phyloP scores from a whole-genome alignment of 495 filamentous ascomycete species.

The Chlorociboria aeruginascens region DNA sequence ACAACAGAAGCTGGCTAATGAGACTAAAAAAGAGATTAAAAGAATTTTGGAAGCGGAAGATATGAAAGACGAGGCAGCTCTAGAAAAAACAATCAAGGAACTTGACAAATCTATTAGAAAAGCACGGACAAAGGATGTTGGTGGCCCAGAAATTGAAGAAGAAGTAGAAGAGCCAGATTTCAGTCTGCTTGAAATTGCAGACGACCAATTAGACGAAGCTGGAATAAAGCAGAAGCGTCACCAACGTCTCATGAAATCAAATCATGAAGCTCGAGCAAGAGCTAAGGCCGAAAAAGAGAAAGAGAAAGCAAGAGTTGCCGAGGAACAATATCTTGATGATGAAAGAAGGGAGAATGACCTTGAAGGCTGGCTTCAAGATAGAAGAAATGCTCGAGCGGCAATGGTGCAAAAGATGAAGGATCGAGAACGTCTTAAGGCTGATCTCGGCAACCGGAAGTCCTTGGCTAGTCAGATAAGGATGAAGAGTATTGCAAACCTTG shows the following conservation, averaged over 20 bases:
- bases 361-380: constrained; percentile 75
- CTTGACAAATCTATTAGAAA: constrained; percentile 80
- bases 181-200: constrained; percentile 76
- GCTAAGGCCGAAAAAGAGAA: constrained; percentile 92
- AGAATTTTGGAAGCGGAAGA: constrained; percentile 81
- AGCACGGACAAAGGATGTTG: constrained; percentile 84
- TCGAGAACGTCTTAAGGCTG: constrained; percentile 78
- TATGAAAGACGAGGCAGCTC: constrained; percentile 72
- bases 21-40: constrained; percentile 77
- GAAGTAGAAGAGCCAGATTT: constrained; percentile 68
- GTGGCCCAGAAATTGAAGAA: constrained; percentile 67
- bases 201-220: constrained; percentile 88
- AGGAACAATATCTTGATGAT: constrained; percentile 69
- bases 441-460: constrained; percentile 91
- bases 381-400: constrained; percentile 58
- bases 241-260: constrained; percentile 84
- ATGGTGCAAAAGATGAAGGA: constrained; percentile 83
- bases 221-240: constrained; percentile 80
- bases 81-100: constrained; percentile 73
- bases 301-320: constrained; percentile 70
- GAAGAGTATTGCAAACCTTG: constrained; percentile 95
- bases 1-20: constrained; percentile 46
- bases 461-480: constrained; percentile 92
- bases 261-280: constrained; percentile 79
- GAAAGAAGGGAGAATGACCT: constrained; percentile 75